These are phyloP conservation scores for Sherardia arvensis DNA, from an alignment of 257 asterid species.

Conservation along the genomic window DNA sequence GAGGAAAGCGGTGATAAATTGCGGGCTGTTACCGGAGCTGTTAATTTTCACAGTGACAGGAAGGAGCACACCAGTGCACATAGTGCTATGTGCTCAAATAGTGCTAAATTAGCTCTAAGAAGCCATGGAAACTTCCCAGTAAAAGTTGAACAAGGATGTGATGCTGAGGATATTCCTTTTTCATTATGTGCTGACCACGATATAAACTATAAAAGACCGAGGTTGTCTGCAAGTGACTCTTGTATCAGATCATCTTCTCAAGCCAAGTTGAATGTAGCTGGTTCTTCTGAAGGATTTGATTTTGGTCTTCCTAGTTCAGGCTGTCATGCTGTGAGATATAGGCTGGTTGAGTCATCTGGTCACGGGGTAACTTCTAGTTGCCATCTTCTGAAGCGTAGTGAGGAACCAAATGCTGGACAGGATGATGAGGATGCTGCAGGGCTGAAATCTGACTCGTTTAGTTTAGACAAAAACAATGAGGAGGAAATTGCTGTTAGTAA, in stretches of 20 bases:
- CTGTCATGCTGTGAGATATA: constrained; percentile 28
- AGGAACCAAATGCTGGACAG: constrained; percentile 25
- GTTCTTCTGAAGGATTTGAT: constrained; percentile 33
- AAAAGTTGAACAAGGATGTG: constrained; percentile 21
- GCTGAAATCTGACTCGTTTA: constrained; percentile 25
- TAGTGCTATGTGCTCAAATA: constrained; percentile 35
- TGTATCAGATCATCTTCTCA: constrained; percentile 28
- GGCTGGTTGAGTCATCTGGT: constrained; percentile 67
- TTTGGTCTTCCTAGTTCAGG: constrained; percentile 30
- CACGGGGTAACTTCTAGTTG: constrained; percentile 48
- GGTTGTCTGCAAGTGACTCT: constrained; percentile 33
- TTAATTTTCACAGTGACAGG: constrained; percentile 25
- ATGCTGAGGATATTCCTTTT: constrained; percentile 24
- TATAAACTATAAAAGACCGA: constrained; percentile 16
- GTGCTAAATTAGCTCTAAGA: constrained; percentile 47
- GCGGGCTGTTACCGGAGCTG: constrained; percentile 30
- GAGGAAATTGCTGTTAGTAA: constrained; percentile 32
- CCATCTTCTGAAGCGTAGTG: constrained; percentile 37
- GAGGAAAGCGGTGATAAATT: constrained; percentile 30
- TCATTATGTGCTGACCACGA: constrained; percentile 21
- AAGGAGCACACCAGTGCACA: constrained; percentile 22
- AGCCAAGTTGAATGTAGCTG: constrained; percentile 26
- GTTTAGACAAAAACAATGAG: constrained; percentile 37
- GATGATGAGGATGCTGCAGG: constrained; percentile 28
- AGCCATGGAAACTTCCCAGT: constrained; percentile 18